A percentile compares a stretch with the other conserved stretches of the same genome.
phyloP scores from a whole-genome alignment of 306 rosid genomes.

The Leucaena leucocephala region DNA sequence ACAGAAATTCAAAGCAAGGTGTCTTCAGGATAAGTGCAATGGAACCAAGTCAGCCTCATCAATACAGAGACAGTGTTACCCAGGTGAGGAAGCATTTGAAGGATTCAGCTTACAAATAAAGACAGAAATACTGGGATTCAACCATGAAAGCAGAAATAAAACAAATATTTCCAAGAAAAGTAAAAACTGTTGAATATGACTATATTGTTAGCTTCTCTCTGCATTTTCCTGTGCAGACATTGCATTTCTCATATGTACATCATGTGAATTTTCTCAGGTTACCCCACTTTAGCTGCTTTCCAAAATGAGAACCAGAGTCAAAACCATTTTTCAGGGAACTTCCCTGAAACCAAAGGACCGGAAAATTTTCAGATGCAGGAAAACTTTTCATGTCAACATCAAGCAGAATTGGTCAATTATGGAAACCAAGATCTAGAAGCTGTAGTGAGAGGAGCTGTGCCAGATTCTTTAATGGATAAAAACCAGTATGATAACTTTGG shows the following conservation, averaged over 20 bases:
- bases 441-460: not conserved
- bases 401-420: not conserved
- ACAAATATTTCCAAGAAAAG: not conserved
- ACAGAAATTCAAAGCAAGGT: conserved; percentile 31
- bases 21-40: too few species aligned
- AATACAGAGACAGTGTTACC: conserved; percentile 10
- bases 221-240: not conserved
- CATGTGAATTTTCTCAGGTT: conserved; percentile 2
- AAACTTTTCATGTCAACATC: conserved; percentile 5
- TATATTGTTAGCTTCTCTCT: not conserved
- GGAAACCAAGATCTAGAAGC: conserved; percentile 34
- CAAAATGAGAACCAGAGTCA: conserved; percentile 13
- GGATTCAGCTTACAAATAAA: not conserved
- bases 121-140: conserved; percentile 14
- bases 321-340: conserved; percentile 7
- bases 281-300: conserved; percentile 8
- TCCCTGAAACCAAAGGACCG: not conserved
- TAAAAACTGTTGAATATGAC: not conserved
- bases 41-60: not conserved
- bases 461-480: conserved; percentile 9
- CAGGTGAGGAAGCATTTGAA: conserved; percentile 18
- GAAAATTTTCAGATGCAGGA: not conserved
- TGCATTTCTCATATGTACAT: conserved; percentile 9
- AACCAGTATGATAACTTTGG: conserved; percentile 16
- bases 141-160: not conserved